Percentiles rank a stretch among this genome's conserved stretches.
Conservation (phyloP, 768 basidiomycete genomes). For the Trametes elegans region DNA sequence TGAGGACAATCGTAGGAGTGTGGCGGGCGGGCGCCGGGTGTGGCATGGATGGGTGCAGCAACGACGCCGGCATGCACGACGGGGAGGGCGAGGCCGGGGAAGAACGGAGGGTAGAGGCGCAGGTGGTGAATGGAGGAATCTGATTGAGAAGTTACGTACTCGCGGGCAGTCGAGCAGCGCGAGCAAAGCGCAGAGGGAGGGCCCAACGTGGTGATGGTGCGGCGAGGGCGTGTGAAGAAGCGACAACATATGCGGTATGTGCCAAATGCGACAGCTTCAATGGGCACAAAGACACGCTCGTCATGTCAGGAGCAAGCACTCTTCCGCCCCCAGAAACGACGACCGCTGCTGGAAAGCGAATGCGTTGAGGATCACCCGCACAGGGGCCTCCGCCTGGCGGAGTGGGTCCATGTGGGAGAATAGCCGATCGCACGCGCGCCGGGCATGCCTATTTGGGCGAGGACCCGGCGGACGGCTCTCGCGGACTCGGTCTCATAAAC, state of each 20-base stretch:
- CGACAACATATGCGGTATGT: background rate
- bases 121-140: background rate
- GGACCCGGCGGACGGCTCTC: background rate
- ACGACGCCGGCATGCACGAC: no score
- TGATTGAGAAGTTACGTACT: conserved; percentile 5
- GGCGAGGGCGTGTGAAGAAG: conserved; percentile 14
- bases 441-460: background rate
- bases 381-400: background rate
- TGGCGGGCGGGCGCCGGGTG: no score
- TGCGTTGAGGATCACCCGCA: no score
- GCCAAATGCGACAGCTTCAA: background rate
- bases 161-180: background rate
- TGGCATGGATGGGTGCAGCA: no score
- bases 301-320: background rate
- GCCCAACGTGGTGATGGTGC: conserved; percentile 19
- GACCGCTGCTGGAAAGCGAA: no score
- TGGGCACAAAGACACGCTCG: background rate
- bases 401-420: conserved; percentile 12
- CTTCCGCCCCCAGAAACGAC: background rate
- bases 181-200: background rate
- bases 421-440: background rate
- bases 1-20: no score
- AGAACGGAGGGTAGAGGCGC: background rate
- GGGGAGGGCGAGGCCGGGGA: background rate
- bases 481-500: conserved; percentile 5